Base-by-base conservation (phyloP, 257 asterid genomes). In the Solanum bulbocastanum region DNA sequence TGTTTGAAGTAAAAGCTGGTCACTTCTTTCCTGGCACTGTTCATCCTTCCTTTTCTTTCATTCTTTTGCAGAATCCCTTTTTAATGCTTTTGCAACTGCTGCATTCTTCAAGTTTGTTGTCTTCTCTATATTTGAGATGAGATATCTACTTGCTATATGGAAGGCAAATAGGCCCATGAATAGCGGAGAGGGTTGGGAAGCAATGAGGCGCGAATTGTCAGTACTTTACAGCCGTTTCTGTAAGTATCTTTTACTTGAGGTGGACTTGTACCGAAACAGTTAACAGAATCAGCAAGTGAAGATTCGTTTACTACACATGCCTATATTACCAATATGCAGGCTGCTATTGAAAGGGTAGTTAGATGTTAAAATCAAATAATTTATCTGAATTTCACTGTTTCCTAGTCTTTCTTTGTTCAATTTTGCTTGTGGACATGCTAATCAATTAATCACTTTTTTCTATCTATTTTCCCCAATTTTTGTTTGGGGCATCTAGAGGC, bases 21-120 rank as follows among this genome's bases (percentile, higher is more conserved):
- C 68, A 46, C 85, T 16, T 14, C 10, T 81, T 44, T 81, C 40
- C 46, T 81, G 84, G 15, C 35, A 14, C 37, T 78, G 84, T 79
- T 35, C n/a, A 15, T 22, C 68, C 27, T 32, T 49, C 85, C 85
- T 18, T 42, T 81, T 6, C 23, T 76, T n/a, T 82, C 5, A 6
- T 23, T 52, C 40, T 27, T 87, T 87, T 89, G 79, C 98, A 97
- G 99, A 97, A 90, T 97, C 99, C 88, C 93, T 97, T 42, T 97
- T 97, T 90, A 97, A 97, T 91, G 99, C 99, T 56, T 97, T 97
- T 88, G 99, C 99, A 46, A 97, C 99, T 13, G 99, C 98, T 69
- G 98, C 99, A 66, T 96, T 97, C 90, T 97, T 97, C 98, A 97
- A 97, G 92, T 97, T 97, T 84, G 98, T 97, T 86, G 99, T 97